phyloP scores from a whole-genome alignment of 73 alveolate genomes.

The Stentor roeselii region DNA sequence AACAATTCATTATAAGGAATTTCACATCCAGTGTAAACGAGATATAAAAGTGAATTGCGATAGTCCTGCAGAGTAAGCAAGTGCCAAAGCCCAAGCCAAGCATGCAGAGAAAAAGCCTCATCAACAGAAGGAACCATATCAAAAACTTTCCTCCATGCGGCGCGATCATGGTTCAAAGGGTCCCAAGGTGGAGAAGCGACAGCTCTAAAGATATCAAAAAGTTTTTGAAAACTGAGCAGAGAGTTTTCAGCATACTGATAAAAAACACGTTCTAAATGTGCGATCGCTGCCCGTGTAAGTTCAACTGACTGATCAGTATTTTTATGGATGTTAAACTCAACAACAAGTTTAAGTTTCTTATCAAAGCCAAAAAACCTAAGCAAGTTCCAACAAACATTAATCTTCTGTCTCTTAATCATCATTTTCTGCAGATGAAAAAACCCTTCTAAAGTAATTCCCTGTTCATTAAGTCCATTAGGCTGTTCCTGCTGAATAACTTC shows the following conservation, averaged over 20 bases:
- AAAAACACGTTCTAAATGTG: constrained; percentile 30
- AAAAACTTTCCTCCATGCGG: not conserved
- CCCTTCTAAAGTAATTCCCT: constrained; percentile 54
- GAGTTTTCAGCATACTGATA: not conserved
- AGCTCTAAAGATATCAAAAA: not conserved
- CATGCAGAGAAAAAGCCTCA: not conserved
- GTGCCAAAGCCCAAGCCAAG: constrained; percentile 19
- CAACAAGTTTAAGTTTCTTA: constrained; percentile 32
- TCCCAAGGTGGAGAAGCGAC: not conserved
- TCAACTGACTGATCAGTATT: constrained; percentile 37
- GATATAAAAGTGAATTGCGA: constrained; percentile 8
- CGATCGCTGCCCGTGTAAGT: constrained; percentile 29
- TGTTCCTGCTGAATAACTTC: constrained; percentile 44
- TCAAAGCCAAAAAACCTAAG: constrained; percentile 48
- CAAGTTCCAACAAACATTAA: constrained; percentile 56
- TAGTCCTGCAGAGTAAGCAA: constrained; percentile 6
- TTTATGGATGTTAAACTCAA: constrained; percentile 25
- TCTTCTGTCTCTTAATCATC: constrained; percentile 48
- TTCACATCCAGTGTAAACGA: not conserved
- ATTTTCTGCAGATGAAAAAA: constrained; percentile 41
- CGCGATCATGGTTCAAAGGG: not conserved
- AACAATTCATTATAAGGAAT: not conserved
- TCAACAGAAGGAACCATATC: not conserved
- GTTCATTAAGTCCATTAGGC: not conserved
- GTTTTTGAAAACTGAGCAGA: not conserved